Evolutionary conservation across 345 rosid genomes (phyloP).

Genomic region (Gynandropsis gynandra): DNA sequence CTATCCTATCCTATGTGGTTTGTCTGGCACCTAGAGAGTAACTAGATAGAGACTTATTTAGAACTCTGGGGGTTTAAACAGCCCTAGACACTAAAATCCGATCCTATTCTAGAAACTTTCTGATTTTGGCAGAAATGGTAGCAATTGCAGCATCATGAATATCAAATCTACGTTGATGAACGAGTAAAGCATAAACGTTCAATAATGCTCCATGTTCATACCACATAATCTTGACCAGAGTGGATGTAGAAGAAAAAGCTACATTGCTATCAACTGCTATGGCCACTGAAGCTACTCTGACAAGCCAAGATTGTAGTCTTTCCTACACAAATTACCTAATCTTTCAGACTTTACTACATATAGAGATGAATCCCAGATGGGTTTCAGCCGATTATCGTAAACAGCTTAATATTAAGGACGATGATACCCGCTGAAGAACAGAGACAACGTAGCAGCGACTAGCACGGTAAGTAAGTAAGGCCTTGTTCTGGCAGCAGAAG

Average conservation of each 20-base stretch:
- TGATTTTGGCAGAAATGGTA: too few species aligned
- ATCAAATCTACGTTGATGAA: too few species aligned
- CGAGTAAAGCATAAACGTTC: background rate
- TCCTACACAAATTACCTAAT: conserved; percentile 16
- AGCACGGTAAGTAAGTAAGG: conserved; percentile 28
- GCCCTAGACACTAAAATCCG: too few species aligned
- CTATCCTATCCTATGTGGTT: too few species aligned
- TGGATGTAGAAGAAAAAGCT: background rate
- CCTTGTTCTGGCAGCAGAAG: conserved; percentile 26
- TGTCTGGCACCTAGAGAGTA: too few species aligned
- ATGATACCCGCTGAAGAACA: conserved; percentile 34
- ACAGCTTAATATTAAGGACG: conserved; percentile 11
- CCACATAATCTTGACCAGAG: conserved; percentile 11
- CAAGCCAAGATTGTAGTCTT: background rate
- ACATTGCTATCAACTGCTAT: too few species aligned
- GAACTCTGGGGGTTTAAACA: too few species aligned
- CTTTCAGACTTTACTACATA: conserved; percentile 1
- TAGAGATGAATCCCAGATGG: background rate
- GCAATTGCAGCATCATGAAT: too few species aligned
- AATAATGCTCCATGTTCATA: conserved; percentile 4
- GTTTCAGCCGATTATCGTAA: background rate
- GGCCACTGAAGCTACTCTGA: too few species aligned
- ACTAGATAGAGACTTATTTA: too few species aligned
- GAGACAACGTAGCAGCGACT: conserved; percentile 20
- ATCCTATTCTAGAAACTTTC: too few species aligned